Conservation (phyloP, 1,139 yeast genomes). For the Pichia sp. region DNA sequence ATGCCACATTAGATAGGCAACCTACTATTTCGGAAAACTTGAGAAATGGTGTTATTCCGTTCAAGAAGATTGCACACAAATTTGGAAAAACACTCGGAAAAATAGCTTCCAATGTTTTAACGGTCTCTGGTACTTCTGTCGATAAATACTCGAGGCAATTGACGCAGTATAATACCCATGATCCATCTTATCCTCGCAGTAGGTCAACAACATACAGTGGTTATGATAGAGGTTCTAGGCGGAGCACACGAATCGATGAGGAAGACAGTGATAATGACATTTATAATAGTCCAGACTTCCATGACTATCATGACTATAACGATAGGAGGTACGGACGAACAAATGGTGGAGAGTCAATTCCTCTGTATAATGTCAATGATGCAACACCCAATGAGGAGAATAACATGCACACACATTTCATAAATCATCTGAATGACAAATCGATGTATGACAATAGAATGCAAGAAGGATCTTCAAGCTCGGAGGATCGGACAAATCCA, state of each 20-base stretch:
- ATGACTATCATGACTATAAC: not conserved
- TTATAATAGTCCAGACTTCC: not conserved
- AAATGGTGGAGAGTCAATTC: not conserved
- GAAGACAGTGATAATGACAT: constrained; percentile 1
- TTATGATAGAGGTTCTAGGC: not conserved
- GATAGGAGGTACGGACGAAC: not conserved
- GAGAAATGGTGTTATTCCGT: constrained; percentile 14
- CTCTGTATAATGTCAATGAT: not conserved
- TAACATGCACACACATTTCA: constrained; percentile 7
- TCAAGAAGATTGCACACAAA: constrained; percentile 6
- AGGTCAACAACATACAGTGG: constrained; percentile 4
- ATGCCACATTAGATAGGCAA: constrained; percentile 4
- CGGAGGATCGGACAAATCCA: not conserved
- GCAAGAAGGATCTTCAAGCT: constrained; percentile 8
- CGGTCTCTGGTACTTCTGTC: constrained; percentile 14
- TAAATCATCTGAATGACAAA: not conserved
- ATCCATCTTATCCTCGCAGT: constrained; percentile 3
- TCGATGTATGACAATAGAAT: not conserved
- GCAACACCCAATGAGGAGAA: not conserved
- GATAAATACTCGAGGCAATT: constrained; percentile 25
- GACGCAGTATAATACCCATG: constrained; percentile 20
- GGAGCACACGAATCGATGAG: not conserved
- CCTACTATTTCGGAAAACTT: constrained; percentile 14
- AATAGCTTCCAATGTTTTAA: constrained; percentile 13
- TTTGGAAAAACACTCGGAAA: constrained; percentile 10